Percentiles rank a stretch among this genome's conserved stretches.
These are phyloP conservation scores for Zarea fungicola DNA, from an alignment of 2,329 filamentous ascomycete genomes.

Conservation along the genomic window DNA sequence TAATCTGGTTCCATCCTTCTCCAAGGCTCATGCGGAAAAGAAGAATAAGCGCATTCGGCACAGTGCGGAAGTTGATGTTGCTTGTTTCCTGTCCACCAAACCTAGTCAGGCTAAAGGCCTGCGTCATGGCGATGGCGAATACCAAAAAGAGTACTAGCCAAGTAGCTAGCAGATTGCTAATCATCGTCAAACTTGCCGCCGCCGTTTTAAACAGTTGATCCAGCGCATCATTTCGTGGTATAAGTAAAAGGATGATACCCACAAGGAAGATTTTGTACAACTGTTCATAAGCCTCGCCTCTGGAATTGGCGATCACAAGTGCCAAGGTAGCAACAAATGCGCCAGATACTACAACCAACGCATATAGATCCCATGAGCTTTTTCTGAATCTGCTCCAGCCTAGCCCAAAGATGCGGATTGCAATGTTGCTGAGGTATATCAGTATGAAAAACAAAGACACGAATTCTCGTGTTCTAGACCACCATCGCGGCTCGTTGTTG, in stretches of 20 bases:
- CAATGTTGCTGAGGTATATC: conserved; percentile 76
- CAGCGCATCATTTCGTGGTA: conserved; percentile 91
- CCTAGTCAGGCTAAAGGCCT: conserved; percentile 90
- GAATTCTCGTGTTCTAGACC: conserved; percentile 65
- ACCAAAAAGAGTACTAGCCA: conserved; percentile 97
- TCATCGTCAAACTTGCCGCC: conserved; percentile 84
- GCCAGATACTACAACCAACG: conserved; percentile 71
- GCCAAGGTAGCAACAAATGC: conserved; percentile 76
- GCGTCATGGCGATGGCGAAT: conserved; percentile 92
- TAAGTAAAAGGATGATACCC: conserved; percentile 80
- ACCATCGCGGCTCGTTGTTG: conserved; percentile 66
- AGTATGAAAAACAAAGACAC: conserved; percentile 78
- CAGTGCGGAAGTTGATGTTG: conserved; percentile 88
- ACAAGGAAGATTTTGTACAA: conserved; percentile 94
- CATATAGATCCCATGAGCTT: conserved; percentile 95
- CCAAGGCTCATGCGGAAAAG: conserved; percentile 91
- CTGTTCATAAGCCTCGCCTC: conserved; percentile 63
- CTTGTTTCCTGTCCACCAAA: conserved; percentile 68
- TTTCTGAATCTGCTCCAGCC: conserved; percentile 88
- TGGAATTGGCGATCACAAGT: conserved; percentile 59
- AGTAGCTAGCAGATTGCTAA: conserved; percentile 86
- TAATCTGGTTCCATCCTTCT: conserved; percentile 93
- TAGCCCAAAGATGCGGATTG: conserved; percentile 78
- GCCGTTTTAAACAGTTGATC: conserved; percentile 99
- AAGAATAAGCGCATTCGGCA: conserved; percentile 88